Evolutionary conservation across 108 stramenopile species (phyloP), one percentile per base, ranked within the genome.

Genomic region (Nitzschia sp.): DNA sequence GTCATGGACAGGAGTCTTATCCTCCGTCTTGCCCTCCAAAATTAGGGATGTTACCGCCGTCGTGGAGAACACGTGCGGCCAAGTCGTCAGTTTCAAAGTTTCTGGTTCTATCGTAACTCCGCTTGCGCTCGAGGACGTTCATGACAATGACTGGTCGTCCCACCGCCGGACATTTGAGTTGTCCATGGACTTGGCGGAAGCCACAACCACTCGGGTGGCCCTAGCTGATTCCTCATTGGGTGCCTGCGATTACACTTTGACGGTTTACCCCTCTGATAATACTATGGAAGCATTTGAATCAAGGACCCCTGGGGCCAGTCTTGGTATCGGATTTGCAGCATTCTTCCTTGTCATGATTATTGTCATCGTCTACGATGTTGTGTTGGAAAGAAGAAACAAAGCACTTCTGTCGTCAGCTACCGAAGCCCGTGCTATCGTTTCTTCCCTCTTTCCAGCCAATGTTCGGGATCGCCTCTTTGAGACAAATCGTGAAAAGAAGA

Each of bases 361-460:
- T n/a, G 38, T 65, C 26, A 10, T 51, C 11, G 26, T 37, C 7
- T 65, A 65, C 19, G 63, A 65, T 22, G 8, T 22, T 20, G 25
- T 65, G 15, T 53, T 53, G 51, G 63, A 51, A 6, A 48, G 63
- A 2, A 50, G 63, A 37, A 65, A 65, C 51, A 41, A 44, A 14
- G 63, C n/a, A 0, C 29, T 52, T 6, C n/a, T 65, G 7, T 15
- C 51, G 6, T 53, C 63, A 14, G 74, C 74, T 43, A 12, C 51
- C 0, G 39, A 56, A 42, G 51, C 65, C 10, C 42, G 56, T 9
- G 67, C 67, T 11, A 68, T 75, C 17, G 67, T 75, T 10, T 62
- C 66, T n/a, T 75, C 74, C 37, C 61, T 75, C 10, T 75, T 75
- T 19, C 74, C 74, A 34, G 63, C 63, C 11, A 53, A 34, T 15